Base-by-base conservation (phyloP, 495 filamentous ascomycete genomes). In the Hyaloscypha variabilis region DNA sequence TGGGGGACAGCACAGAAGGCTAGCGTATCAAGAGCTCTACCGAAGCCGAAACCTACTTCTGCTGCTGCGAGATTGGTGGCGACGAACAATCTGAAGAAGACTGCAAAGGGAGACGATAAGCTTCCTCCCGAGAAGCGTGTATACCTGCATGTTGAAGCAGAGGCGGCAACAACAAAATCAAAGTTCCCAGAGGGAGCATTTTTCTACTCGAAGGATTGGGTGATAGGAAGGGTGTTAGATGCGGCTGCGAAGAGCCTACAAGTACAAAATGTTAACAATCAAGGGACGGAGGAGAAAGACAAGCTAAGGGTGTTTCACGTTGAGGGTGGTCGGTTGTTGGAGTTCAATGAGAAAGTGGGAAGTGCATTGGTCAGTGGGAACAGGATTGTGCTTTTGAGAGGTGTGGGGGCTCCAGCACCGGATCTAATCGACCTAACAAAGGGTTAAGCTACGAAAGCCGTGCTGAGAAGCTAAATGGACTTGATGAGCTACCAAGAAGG, bases 251-350 rank as follows among this genome's bases (percentile, higher is more conserved):
- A 84, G 78, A 87, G 84, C 66, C 74, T 97, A 63, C 88, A 90
- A 73, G 87, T 97, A 42, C 82, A 91, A 77, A 97, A 97, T 75
- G 69, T 96, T 65, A 97, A 97, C 72, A 97, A 97, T 73, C 83
- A 91, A 62, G 88, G 82, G 23, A 86, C 82, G 29, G 83, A 89
- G 19, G 92, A 96, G 79, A 87, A 90, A 76, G 89, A 91, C 31
- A 86, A 86, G 72, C 71, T 99, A 67, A 75, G 94, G 42, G 85
- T 99, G 1, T 99, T 95, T 63, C 94, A 98, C 76, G 90, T 97
- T 0, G 95, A 98, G 73, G 89, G 88, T 0, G 96, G 96, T 1
- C 78, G 91, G 62, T 78, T 98, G 64, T 72, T 99, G 67, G 90
- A 90, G 55, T 99, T 97, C 76, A 86, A 85, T 25, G 93, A 97